Base-by-base conservation (phyloP, 306 rosid species). In the Cicer cuneatum region DNA sequence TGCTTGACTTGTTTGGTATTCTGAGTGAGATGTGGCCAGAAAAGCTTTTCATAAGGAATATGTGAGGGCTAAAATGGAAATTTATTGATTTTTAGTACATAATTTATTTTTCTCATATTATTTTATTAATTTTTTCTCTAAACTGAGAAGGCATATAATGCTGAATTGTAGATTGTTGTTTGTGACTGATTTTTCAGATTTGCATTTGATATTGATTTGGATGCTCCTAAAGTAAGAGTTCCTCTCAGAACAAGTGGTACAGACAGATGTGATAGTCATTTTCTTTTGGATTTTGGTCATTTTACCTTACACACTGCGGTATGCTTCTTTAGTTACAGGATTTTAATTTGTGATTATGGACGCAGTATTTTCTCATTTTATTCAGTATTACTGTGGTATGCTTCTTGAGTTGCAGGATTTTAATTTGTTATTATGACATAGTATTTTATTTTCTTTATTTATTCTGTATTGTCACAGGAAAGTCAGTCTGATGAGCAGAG, bases 141-240 rank as follows among this genome's bases (percentile, higher is more conserved):
- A 35, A 33, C 46, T 76, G 21, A 21, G 58, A 78, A 14, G n/a
- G 49, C 35, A 16, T 52, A 19, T n/a, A 7, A 57, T 69, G 63
- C 69, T 48, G 46, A 40, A 19, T 69, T 56, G n/a, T 81, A 46
- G 56, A 18, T 41, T 60, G 66, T 45, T 65, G 18, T 78, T 82
- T 74, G 80, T 48, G 59, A 35, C 75, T 79, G 72, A 21, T 65
- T 62, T 84, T 85, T 80, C 93, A 94, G 99, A 81, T 94, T 94
- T 87, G 92, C 99, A 58, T 88, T 94, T 73, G 99, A 94, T 82
- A 81, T 94, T 81, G 99, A 94, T 70, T 86, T 94, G 52, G 99
- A 92, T 84, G 99, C 99, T 65, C 99, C 99, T 37, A 94, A 94
- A 90, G 96, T 94, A 66, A 88, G 94, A 86, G 88, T 94, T 82